Base-by-base conservation (phyloP, 192 early-diverging fungal genomes). In the Entomortierella lignicola region DNA sequence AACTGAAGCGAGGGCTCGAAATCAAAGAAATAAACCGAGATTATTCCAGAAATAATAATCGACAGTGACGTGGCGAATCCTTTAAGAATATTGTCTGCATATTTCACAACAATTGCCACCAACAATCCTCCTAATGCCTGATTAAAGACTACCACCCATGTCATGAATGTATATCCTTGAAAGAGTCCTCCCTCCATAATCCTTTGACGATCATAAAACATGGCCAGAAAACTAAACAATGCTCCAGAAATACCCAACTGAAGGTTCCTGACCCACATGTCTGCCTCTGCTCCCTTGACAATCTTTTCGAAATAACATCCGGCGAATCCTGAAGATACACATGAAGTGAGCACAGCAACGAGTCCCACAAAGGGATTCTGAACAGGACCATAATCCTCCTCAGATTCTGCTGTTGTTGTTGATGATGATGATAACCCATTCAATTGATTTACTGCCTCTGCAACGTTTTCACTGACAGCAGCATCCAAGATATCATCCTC, bases 291-390 rank as follows among this genome's bases (percentile, higher is more conserved):
- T 11, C 89, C 90, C 72, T 96, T 96, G 54, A 96, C 82, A 15
- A 96, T 92, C 72, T 93, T 94, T 83, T 96, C 94, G 82, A 96
- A 96, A 81, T 92, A 96, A 53, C 94, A 94, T 25, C 94, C 94
- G 0, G 94, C 94, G 43, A 95, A 85, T 62, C 94, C 94, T 21
- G 93, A 94, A 0, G 94, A 85, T 4, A 95, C 66, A 79, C 94
- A 94, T 12, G 94, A 92, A 10, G 89, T 87, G 41, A 87, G 68
- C 0, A 96, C 93, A n/a, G 92, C 89, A 0, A 91, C 25, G 23
- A 96, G 66, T 18, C 94, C 94, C 44, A 93, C 50, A 20, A 87
- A 55, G 2, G 87, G 87, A 55, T 83, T 84, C 51, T 89, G 87
- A 25, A 72, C 69, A 1, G 75, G 60, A 58, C 82, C 69, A 58